phyloP scores from a whole-genome alignment of 2,329 filamentous ascomycete genomes.

The Aspergillus calidoustus region DNA sequence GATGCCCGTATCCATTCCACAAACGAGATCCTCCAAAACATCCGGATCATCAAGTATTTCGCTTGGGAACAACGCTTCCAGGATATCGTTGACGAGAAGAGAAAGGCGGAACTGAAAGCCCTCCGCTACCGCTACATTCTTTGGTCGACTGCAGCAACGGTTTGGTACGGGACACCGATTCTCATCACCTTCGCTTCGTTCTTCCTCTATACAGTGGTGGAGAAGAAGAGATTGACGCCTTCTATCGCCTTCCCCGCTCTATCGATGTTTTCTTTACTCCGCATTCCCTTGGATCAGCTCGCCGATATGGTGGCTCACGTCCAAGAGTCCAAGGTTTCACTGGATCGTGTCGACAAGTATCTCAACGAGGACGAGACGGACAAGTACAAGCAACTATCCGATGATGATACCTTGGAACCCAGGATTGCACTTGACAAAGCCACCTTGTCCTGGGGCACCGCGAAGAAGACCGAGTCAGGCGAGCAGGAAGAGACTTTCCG shows the following conservation, averaged over 20 bases:
- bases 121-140: slow-evolving; percentile 83
- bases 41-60: slow-evolving; percentile 99
- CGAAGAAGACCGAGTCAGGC: slow-evolving; percentile 58
- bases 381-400: slow-evolving; percentile 84
- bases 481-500: slow-evolving; percentile 71
- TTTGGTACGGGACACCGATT: slow-evolving; percentile 95
- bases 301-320: slow-evolving; percentile 99
- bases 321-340: slow-evolving; percentile 94
- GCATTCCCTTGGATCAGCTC: slow-evolving; percentile 91
- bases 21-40: slow-evolving; percentile 96
- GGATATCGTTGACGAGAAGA: slow-evolving; percentile 85
- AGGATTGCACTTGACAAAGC: slow-evolving; percentile 84
- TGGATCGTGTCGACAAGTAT: slow-evolving; percentile 96
- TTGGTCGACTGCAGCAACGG: slow-evolving; percentile 88
- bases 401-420: slow-evolving; percentile 70
- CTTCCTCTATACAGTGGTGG: slow-evolving; percentile 86
- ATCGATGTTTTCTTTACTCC: slow-evolving; percentile 91
- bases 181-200: slow-evolving; percentile 97
- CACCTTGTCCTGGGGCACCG: slow-evolving; percentile 83
- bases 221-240: slow-evolving; percentile 85
- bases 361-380: slow-evolving; percentile 92
- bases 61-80: slow-evolving; percentile 96
- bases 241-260: slow-evolving; percentile 95
- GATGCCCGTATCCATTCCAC: slow-evolving; percentile 96
- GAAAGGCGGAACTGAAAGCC: slow-evolving; percentile 74